Conservation (phyloP, 495 filamentous ascomycete species). For the Hyaloscypha bicolor region DNA sequence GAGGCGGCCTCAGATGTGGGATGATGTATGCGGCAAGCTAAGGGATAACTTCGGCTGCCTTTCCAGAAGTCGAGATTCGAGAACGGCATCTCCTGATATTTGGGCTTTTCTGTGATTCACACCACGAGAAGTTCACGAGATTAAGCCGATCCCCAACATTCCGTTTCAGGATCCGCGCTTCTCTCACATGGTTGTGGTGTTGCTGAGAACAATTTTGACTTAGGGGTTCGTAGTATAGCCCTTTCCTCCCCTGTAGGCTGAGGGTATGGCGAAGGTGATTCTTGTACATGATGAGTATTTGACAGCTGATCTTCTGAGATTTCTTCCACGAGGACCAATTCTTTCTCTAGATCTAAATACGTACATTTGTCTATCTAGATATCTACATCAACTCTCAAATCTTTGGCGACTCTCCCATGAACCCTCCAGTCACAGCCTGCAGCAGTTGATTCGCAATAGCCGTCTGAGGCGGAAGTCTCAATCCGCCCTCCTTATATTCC, state of each 20-base stretch:
- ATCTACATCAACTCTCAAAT: slow-evolving; percentile 19
- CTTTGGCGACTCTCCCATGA: slow-evolving; percentile 26
- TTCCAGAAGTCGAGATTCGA: background rate
- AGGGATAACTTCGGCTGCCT: slow-evolving; percentile 11
- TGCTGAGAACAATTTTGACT: no score
- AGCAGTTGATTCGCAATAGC: slow-evolving; percentile 82
- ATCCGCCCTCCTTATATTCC: slow-evolving; percentile 70
- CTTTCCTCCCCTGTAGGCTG: no score
- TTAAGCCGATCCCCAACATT: no score
- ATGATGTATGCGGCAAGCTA: slow-evolving; percentile 6
- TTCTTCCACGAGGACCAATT: background rate
- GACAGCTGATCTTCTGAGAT: background rate
- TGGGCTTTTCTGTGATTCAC: no score
- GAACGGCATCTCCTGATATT: no score
- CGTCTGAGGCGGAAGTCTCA: slow-evolving; percentile 73
- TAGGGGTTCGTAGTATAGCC: no score
- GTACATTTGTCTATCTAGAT: background rate
- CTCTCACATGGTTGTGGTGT: no score
- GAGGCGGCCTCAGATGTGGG: slow-evolving; percentile 6
- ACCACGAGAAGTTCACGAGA: no score
- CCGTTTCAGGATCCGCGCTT: no score
- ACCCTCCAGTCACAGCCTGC: slow-evolving; percentile 45
- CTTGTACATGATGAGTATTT: background rate
- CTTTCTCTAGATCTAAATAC: slow-evolving; percentile 7
- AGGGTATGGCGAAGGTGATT: no score